phyloP scores from a whole-genome alignment of 2,329 filamentous ascomycete species.

The Botrytis hyacinthi region DNA sequence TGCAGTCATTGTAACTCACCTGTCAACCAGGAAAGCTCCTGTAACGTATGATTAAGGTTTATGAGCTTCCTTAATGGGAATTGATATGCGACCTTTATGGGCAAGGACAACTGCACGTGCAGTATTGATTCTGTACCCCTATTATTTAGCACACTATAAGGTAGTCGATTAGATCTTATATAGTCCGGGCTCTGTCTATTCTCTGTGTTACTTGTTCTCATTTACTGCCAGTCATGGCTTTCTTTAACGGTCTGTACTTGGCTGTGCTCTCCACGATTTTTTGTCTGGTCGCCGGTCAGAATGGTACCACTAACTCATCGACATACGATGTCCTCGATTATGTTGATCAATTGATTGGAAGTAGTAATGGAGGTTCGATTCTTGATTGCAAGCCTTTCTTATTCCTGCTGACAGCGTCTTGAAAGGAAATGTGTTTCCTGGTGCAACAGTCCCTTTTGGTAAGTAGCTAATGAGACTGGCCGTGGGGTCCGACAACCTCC shows the following conservation, averaged over 20 bases:
- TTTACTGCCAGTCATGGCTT: conserved; percentile 21
- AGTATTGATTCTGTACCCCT: not conserved
- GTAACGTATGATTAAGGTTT: conserved; percentile 5
- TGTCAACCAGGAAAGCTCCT: not conserved
- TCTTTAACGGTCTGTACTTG: not conserved
- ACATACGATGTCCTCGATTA: conserved; percentile 42
- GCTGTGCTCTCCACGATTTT: conserved; percentile 12
- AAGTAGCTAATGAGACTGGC: not conserved
- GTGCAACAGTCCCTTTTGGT: conserved; percentile 53
- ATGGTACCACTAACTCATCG: conserved; percentile 23
- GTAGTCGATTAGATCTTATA: conserved; percentile 4
- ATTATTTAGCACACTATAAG: not conserved
- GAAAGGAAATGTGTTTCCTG: conserved; percentile 52
- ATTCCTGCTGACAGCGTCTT: not conserved
- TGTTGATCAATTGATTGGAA: conserved; percentile 54
- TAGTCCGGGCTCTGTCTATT: not conserved
- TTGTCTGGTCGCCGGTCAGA: conserved; percentile 23
- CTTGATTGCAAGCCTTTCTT: not conserved
- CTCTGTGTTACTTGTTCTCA: not conserved
- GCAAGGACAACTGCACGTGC: not conserved
- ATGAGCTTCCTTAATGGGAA: conserved; percentile 11
- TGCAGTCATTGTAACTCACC: not conserved
- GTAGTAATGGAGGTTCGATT: conserved; percentile 49
- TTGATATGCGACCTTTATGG: not conserved
- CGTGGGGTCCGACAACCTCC: not conserved